phyloP scores from a whole-genome alignment of 1,284 basidiomycete genomes.

The Sphagnurus paluster region DNA sequence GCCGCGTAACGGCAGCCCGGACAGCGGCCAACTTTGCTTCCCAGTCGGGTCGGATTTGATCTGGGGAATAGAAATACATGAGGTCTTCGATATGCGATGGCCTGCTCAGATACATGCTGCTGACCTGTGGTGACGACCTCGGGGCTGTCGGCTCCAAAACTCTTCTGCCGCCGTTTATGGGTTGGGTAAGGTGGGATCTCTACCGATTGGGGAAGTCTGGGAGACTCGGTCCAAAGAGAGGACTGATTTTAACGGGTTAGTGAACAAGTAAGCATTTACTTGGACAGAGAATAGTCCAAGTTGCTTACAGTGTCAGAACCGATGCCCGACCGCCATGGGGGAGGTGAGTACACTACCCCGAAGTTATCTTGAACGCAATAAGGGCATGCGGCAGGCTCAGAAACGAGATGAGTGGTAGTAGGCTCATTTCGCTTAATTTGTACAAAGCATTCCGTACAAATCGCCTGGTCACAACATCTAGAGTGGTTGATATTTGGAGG shows the following conservation, averaged over 20 bases:
- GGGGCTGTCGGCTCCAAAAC: constrained; percentile 70
- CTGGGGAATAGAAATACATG: constrained; percentile 38
- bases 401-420: constrained; percentile 87
- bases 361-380: constrained; percentile 98
- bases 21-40: constrained; percentile 90
- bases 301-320: constrained; percentile 32
- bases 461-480: constrained; percentile 96
- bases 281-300: not conserved
- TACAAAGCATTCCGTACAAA: constrained; percentile 99
- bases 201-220: constrained; percentile 42
- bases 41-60: constrained; percentile 95
- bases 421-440: constrained; percentile 98
- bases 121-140: constrained; percentile 91
- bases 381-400: constrained; percentile 94
- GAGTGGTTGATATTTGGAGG: constrained; percentile 95
- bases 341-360: constrained; percentile 88
- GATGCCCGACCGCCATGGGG: constrained; percentile 75
- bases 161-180: constrained; percentile 78
- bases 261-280: too few species aligned
- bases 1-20: constrained; percentile 82
- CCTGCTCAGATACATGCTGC: constrained; percentile 21
- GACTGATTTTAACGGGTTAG: too few species aligned
- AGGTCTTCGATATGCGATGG: not conserved
- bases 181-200: constrained; percentile 37
- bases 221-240: constrained; percentile 41